Evolutionary conservation across 2,329 filamentous ascomycete species (phyloP), one percentile per base, ranked within the genome.

Genomic region (Periconia sp.): DNA sequence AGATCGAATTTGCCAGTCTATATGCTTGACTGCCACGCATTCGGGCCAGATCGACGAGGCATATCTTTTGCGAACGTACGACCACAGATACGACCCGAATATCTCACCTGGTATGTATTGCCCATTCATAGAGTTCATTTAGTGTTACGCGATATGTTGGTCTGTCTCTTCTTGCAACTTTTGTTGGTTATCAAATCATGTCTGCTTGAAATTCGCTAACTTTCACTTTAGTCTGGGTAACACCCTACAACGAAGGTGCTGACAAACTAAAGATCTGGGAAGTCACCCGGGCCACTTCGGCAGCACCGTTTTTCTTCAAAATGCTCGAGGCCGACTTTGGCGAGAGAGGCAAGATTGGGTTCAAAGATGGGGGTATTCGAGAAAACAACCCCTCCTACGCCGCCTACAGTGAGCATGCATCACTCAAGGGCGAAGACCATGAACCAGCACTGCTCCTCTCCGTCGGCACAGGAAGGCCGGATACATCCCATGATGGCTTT

Each of bases 271-370:
- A 74, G 1, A 81, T 83, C 41, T 83, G 79, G 74, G 67, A 81
- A 62, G 80, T 81, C 1, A 80, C 78, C 0, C 66, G 80, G 8
- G 81, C 81, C 1, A 82, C 81, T 0, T 79, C 77, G 1, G 81
- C 81, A 2, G 80, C 80, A 0, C 80, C 80, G 0, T 80, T 81
- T 61, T 81, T 79, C 63, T 81, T 81, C 65, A 74, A 79, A 44
- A 77, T 79, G 70, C 70, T 81, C 10, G 71, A 75, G 50, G 75
- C 76, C 6, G 74, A 78, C 30, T 63, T 80, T 33, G 66, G 60
- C 17, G 53, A 47, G n/a, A 69, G 70, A n/a, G 71, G 71, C 19
- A 69, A 70, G 41, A 64, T 68, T 45, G 73, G 71, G 10, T 80
- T 80, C 71, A 80, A 80, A 62, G 78, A 81, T 52, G 78, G 78